phyloP scores from a whole-genome alignment of 768 basidiomycete genomes.

The Boletus rubropictus region DNA sequence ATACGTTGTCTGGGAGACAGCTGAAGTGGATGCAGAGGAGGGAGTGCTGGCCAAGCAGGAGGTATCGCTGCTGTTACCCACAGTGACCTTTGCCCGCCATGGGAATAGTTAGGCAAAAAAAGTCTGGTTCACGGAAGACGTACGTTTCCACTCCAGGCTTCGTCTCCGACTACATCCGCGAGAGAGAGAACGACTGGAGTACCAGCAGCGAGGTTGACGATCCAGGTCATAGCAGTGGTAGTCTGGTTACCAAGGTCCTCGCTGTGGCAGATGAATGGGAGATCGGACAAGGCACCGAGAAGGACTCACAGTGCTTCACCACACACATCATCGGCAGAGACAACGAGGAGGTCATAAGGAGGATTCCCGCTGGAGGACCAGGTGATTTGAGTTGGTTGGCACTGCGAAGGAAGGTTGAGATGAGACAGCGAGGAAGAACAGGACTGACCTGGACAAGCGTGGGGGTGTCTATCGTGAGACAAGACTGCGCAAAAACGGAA shows the following conservation, averaged over 20 bases:
- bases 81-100: constrained; percentile 28
- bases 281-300: neutral
- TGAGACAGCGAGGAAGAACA: neutral
- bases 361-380: constrained; percentile 41
- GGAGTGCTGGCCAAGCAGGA: constrained; percentile 32
- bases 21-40: constrained; percentile 10
- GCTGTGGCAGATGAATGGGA: constrained; percentile 32
- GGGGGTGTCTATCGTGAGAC: constrained; percentile 50
- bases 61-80: constrained; percentile 32
- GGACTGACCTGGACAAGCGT: constrained; percentile 44
- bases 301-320: constrained; percentile 51
- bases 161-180: constrained; percentile 46
- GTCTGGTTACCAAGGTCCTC: constrained; percentile 54
- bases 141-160: constrained; percentile 64
- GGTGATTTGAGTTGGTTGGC: constrained; percentile 34
- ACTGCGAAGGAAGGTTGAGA: constrained; percentile 36
- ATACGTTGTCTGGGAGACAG: neutral
- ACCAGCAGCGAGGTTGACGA: constrained; percentile 41
- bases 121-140: constrained; percentile 20
- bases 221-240: constrained; percentile 38
- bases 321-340: constrained; percentile 49
- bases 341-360: constrained; percentile 59
- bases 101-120: neutral
- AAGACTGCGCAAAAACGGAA: constrained; percentile 42
- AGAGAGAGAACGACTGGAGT: constrained; percentile 47